A percentile compares a stretch with the other conserved stretches of the same genome.
phyloP scores from a whole-genome alignment of 208 protist species.

The Crithidia brevicula region DNA sequence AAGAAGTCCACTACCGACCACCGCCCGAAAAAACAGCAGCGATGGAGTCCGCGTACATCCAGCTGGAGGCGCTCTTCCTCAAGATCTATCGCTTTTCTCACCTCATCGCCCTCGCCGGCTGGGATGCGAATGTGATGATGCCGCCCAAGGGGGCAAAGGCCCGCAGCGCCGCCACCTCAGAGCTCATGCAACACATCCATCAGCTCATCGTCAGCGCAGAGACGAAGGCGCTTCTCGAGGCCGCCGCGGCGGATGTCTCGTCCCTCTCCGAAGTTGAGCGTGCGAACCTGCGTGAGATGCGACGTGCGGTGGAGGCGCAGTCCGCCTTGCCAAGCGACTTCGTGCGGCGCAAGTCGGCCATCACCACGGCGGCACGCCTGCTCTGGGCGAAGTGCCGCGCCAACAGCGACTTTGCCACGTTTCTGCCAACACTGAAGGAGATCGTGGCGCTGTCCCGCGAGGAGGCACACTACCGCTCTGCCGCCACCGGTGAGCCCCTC shows the following conservation, averaged over 20 bases:
- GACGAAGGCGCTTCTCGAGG: slow-evolving; percentile 31
- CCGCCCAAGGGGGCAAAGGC: slow-evolving; percentile 61
- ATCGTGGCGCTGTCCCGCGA: slow-evolving; percentile 55
- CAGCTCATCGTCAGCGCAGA: slow-evolving; percentile 42
- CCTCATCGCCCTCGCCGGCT: slow-evolving; percentile 44
- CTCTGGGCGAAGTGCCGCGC: slow-evolving; percentile 47
- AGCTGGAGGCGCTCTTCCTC: slow-evolving; percentile 16
- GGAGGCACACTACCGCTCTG: slow-evolving; percentile 39
- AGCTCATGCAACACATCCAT: slow-evolving; percentile 40
- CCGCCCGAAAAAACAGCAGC: too few relatives aligned
- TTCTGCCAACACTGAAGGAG: slow-evolving; percentile 56
- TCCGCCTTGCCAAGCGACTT: slow-evolving; percentile 42
- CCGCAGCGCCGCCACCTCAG: slow-evolving; percentile 54
- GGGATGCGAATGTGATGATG: slow-evolving; percentile 80
- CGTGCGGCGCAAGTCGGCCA: slow-evolving; percentile 38
- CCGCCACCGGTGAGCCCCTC: slow-evolving; percentile 2
- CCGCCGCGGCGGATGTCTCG: slow-evolving; percentile 22
- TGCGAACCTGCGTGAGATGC: slow-evolving; percentile 66
- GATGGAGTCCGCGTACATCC: slow-evolving; percentile 1
- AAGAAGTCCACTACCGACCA: too few relatives aligned
- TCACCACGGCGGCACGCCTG: slow-evolving; percentile 34
- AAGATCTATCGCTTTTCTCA: slow-evolving; percentile 50
- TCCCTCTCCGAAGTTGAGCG: slow-evolving; percentile 38
- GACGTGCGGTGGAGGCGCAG: slow-evolving; percentile 15
- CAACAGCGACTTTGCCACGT: slow-evolving; percentile 55